Conservation (phyloP, 306 rosid genomes). For the Trifolium repens region DNA sequence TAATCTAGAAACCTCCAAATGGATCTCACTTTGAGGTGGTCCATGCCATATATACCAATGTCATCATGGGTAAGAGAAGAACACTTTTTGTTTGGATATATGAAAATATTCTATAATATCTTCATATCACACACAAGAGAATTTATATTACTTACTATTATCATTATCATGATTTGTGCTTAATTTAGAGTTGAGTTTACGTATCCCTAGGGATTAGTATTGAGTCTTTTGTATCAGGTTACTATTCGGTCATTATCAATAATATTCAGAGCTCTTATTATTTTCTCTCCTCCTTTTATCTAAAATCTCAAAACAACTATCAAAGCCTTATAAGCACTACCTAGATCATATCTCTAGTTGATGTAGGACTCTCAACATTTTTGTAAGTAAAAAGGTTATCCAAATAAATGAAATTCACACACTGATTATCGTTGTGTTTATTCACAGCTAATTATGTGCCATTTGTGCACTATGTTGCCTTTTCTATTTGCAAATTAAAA, state of each 20-base stretch:
- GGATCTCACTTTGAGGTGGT: slow-evolving; percentile 27
- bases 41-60: slow-evolving; percentile 5
- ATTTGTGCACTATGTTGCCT: slow-evolving; percentile 3
- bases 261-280: not conserved
- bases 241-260: not conserved
- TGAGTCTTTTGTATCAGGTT: not conserved
- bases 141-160: not conserved
- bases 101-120: slow-evolving; percentile 5
- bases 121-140: not conserved
- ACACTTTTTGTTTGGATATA: not conserved
- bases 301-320: not conserved
- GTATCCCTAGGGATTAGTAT: not conserved
- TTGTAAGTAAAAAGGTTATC: slow-evolving; percentile 21
- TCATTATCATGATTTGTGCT: not conserved
- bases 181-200: not conserved
- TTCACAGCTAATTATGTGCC: slow-evolving; percentile 21
- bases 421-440: slow-evolving; percentile 29
- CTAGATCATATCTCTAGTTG: not conserved
- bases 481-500: slow-evolving; percentile 23
- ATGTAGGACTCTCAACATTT: not conserved
- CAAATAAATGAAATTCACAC: slow-evolving; percentile 8
- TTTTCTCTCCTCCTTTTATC: too few relatives aligned
- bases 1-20: slow-evolving; percentile 32
- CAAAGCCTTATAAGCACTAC: not conserved
- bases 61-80: slow-evolving; percentile 12